Percentiles rank a stretch among this genome's conserved stretches.
Conservation (phyloP, 2,329 filamentous ascomycete species). For the Calonectria ilicicola region DNA sequence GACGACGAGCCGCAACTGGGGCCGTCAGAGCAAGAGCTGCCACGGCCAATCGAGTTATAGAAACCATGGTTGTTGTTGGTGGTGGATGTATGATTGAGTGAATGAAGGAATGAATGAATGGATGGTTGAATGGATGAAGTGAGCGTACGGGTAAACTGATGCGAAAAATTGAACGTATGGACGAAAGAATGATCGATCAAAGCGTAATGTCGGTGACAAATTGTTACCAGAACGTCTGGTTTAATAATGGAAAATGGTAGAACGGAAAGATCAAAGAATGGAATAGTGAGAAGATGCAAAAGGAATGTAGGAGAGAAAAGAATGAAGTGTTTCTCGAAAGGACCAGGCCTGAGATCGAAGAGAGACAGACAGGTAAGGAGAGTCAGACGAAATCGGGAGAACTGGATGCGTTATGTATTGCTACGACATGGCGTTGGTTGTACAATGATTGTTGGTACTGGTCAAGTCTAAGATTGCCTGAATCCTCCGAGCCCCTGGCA, state of each 20-base stretch:
- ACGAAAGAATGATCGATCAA: background rate
- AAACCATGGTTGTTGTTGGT: conserved; percentile 30
- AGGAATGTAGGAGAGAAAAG: background rate
- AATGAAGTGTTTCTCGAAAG: conserved; percentile 2
- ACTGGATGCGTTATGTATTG: conserved; percentile 2
- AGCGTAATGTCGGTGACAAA: background rate
- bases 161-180: background rate
- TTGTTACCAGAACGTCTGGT: background rate
- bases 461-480: background rate
- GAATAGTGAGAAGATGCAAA: background rate
- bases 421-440: background rate
- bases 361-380: background rate
- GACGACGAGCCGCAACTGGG: conserved; percentile 27
- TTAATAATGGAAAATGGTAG: background rate
- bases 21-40: conserved; percentile 28
- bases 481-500: conserved; percentile 17
- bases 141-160: background rate
- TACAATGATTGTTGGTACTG: background rate
- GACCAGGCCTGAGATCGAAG: background rate
- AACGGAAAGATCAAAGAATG: background rate
- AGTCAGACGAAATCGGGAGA: background rate
- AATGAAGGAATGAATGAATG: background rate
- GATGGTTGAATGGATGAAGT: background rate
- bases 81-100: background rate
- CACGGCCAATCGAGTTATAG: conserved; percentile 27